These are phyloP conservation scores for Ziziphus jujuba DNA, from an alignment of 306 rosid species.

Conservation along the genomic window DNA sequence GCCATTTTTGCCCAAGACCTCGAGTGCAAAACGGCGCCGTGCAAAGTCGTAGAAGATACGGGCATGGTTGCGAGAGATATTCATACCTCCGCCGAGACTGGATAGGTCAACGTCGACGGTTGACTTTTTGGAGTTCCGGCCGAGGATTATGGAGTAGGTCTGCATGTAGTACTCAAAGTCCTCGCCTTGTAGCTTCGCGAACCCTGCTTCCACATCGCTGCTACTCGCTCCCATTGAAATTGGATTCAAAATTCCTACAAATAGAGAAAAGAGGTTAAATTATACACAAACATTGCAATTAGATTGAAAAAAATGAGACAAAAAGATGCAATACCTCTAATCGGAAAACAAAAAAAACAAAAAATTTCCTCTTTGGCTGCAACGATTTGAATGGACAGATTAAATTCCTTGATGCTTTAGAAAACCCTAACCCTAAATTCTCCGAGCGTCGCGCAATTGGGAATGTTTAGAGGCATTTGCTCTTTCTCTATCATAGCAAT, in stretches of 20 bases:
- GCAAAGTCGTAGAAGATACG: slow-evolving; percentile 96
- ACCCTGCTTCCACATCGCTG: slow-evolving; percentile 94
- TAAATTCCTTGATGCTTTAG: too few species aligned
- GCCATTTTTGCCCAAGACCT: slow-evolving; percentile 92
- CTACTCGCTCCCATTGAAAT: slow-evolving; percentile 43
- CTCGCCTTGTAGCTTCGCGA: slow-evolving; percentile 96
- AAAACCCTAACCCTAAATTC: too few species aligned
- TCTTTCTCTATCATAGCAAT: too few species aligned
- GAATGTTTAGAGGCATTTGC: too few species aligned
- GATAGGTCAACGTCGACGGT: slow-evolving; percentile 96
- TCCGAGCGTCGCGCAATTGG: too few species aligned
- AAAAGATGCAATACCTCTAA: too few species aligned
- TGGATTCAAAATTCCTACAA: not conserved
- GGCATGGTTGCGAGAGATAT: slow-evolving; percentile 97
- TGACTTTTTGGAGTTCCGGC: slow-evolving; percentile 96
- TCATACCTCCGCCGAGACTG: slow-evolving; percentile 99
- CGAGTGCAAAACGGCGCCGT: slow-evolving; percentile 95
- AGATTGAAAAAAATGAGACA: too few species aligned
- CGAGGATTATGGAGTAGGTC: slow-evolving; percentile 92
- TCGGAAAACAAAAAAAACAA: too few species aligned
- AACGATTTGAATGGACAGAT: too few species aligned
- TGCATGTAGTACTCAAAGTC: slow-evolving; percentile 99
- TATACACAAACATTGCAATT: too few species aligned
- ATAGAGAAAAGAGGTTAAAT: not conserved
- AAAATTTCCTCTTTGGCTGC: too few species aligned